phyloP scores from a whole-genome alignment of 2,329 filamentous ascomycete species.

The Ophioceras dolichostomum region DNA sequence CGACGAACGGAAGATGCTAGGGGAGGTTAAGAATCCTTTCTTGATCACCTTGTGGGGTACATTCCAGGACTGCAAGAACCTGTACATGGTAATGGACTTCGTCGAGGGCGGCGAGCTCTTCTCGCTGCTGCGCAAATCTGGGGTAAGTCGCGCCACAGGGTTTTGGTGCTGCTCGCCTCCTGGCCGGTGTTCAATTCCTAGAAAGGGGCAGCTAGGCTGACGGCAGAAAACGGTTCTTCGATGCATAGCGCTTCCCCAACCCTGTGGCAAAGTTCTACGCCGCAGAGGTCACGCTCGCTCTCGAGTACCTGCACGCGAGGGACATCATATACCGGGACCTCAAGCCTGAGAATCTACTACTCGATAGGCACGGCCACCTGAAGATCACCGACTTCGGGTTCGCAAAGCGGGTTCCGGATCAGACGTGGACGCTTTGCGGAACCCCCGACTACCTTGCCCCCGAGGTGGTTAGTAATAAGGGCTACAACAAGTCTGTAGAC shows the following conservation, averaged over 20 bases:
- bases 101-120: constrained; percentile 97
- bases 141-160: constrained; percentile 41
- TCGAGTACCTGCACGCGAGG: constrained; percentile 89
- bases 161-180: not conserved
- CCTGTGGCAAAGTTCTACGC: constrained; percentile 99
- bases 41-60: constrained; percentile 97
- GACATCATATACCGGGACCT: constrained; percentile 97
- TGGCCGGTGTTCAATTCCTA: not conserved
- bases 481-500: constrained; percentile 98
- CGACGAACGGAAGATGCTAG: constrained; percentile 90
- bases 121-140: constrained; percentile 86
- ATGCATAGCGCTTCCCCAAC: constrained; percentile 93
- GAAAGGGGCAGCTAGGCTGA: constrained; percentile 6
- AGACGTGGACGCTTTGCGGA: constrained; percentile 97
- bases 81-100: constrained; percentile 99
- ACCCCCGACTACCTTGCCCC: constrained; percentile 96
- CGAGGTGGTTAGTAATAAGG: constrained; percentile 97
- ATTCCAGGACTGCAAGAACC: constrained; percentile 86
- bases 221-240: no score
- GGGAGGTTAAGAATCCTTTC: constrained; percentile 95
- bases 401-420: constrained; percentile 94
- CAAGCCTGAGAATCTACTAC: constrained; percentile 86
- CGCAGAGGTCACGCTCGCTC: constrained; percentile 86
- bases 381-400: constrained; percentile 99
- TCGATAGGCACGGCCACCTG: constrained; percentile 86